Base-by-base conservation (phyloP, 2,329 filamentous ascomycete genomes). In the Xylaria sp. region DNA sequence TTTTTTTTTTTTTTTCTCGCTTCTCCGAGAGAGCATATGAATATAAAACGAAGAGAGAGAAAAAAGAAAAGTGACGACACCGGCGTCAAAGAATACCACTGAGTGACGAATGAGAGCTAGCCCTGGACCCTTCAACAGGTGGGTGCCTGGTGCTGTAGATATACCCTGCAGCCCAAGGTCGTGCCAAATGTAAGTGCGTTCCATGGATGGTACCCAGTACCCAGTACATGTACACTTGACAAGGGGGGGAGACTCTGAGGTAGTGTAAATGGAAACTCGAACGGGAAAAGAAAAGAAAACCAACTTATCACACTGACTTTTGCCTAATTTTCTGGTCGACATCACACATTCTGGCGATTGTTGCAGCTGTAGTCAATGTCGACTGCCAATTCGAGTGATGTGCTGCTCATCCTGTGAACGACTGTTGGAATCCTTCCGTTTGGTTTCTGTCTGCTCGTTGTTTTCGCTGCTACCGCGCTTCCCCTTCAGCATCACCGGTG, bases 401-500 rank as follows among this genome's bases (percentile, higher is more conserved):
- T 51, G 59, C 42, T 51, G 59, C 42, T 60, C 51, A 59, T 50
- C 23, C 42, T 42, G 57, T 13, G 27, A 35, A 60, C 32, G 23
- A 55, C 54, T 62, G 35, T 59, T 66, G 63, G 63, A 48, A 62
- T 64, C 63, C 61, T 71, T 71, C 69, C 54, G 50, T 70, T 18
- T 69, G 58, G 42, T 47, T 64, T 60, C 60, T 64, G 32, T 71
- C 37, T 47, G 25, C 40, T 67, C 65, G 66, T 67, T 69, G 58
- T 71, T 69, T 71, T 72, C 70, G 72, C 29, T 63, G 69, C 61
- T 71, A 69, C 73, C 68, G 72, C 65, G 64, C 69, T 72, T 63
- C 66, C 60, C 58, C 59, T 68, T 75, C 50, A 75, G 69, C 70
- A 74, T 65, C 64, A 65, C 69, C 63, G 67, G 69, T 75, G 73